A percentile compares a stretch with the other conserved stretches of the same genome.
phyloP scores from a whole-genome alignment of 768 basidiomycete species.

The Pleurotus ostreatus region DNA sequence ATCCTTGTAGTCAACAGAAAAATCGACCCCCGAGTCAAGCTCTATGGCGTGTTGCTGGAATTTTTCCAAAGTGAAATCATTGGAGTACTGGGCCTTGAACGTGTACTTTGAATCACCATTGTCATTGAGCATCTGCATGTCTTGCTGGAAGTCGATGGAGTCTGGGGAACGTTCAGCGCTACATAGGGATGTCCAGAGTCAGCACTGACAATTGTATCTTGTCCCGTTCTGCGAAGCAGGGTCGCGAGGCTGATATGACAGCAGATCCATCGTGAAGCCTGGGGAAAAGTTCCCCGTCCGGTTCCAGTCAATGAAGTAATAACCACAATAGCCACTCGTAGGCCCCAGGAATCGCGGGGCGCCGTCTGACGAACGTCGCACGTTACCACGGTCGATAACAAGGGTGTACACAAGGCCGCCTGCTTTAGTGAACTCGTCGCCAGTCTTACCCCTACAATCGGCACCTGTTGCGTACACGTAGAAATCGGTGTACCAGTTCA shows the following conservation, averaged over 20 bases:
- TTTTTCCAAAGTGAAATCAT: neutral
- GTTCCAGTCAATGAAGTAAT: conserved; percentile 3
- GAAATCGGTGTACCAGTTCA: conserved; percentile 1
- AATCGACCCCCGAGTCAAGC: neutral
- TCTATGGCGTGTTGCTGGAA: neutral
- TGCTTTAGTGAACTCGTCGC: neutral
- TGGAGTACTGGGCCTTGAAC: neutral
- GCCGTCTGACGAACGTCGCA: neutral
- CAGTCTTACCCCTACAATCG: neutral
- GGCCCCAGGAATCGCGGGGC: neutral
- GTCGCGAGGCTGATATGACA: neutral
- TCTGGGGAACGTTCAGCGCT: neutral
- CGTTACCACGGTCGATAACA: conserved; percentile 1
- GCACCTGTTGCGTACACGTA: neutral
- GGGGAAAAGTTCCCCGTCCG: neutral
- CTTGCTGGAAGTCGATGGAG: neutral
- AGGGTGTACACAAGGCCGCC: neutral
- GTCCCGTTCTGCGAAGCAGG: neutral
- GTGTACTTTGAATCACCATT: neutral
- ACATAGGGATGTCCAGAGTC: neutral
- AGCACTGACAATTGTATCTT: neutral
- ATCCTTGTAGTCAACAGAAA: conserved; percentile 2
- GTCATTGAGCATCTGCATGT: conserved; percentile 2
- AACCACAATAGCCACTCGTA: conserved; percentile 3
- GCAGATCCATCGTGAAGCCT: neutral